Evolutionary conservation across 2,329 filamentous ascomycete genomes (phyloP).

Genomic region (Grosmannia penicillata): DNA sequence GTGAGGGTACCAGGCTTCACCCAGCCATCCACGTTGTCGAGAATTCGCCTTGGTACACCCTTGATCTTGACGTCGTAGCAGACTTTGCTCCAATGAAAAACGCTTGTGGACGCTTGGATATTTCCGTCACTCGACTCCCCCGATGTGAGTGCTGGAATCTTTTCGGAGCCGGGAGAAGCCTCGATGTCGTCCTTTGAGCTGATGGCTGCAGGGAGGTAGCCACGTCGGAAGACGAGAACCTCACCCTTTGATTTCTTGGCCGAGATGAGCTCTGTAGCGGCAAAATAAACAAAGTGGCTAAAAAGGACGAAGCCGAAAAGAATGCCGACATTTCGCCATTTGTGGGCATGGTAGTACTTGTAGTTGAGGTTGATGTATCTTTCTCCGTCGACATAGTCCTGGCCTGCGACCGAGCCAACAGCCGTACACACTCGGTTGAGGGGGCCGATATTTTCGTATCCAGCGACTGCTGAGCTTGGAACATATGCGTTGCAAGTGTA

Average conservation of each 20-base stretch:
- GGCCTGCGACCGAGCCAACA: slow-evolving; percentile 39
- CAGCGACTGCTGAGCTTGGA: slow-evolving; percentile 19
- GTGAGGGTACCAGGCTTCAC: slow-evolving; percentile 85
- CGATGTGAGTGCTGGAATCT: no score
- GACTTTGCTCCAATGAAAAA: slow-evolving; percentile 76
- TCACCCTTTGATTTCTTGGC: slow-evolving; percentile 61
- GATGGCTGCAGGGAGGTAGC: slow-evolving; percentile 42
- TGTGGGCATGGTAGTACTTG: slow-evolving; percentile 39
- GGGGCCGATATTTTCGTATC: slow-evolving; percentile 19
- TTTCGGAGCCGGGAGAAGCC: slow-evolving; percentile 10
- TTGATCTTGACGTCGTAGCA: slow-evolving; percentile 71
- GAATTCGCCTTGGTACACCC: slow-evolving; percentile 56
- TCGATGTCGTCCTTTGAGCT: slow-evolving; percentile 49
- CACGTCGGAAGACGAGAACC: slow-evolving; percentile 31
- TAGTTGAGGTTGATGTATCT: slow-evolving; percentile 40
- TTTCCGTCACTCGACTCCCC: slow-evolving; percentile 28
- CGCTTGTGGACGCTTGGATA: slow-evolving; percentile 46
- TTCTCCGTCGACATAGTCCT: slow-evolving; percentile 37
- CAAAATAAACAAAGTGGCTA: slow-evolving; percentile 46
- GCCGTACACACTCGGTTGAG: slow-evolving; percentile 38
- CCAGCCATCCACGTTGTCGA: slow-evolving; percentile 82
- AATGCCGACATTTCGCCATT: slow-evolving; percentile 61
- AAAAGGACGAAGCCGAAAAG: slow-evolving; percentile 49
- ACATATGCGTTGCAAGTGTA: slow-evolving; percentile 38
- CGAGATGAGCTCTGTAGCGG: slow-evolving; percentile 50